Evolutionary conservation across 768 basidiomycete species (phyloP), one percentile per base, ranked within the genome.

Genomic region (Boletus subcaerulescens): DNA sequence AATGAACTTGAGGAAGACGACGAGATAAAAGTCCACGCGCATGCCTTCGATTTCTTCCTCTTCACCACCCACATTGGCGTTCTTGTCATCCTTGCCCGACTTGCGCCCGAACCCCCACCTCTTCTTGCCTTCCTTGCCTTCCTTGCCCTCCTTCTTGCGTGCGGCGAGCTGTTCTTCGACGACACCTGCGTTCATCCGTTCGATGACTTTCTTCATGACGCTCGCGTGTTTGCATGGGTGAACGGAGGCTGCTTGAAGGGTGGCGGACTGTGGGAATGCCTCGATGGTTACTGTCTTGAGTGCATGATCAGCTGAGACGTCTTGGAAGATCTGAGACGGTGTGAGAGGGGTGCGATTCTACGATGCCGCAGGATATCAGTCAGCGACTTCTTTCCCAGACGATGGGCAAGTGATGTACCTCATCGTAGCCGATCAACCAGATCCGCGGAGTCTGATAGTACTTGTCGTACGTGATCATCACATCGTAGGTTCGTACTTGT

Each of bases 181-280:
- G 26, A 93, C 88, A 57, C 85, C 85, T 60, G 82, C 84, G 73
- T 98, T 97, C 94, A 98, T 98, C 53, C 96, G 83, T 71, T 98
- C 96, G 67, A 98, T 98, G 57, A 98, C 93, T 71, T 98, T 98
- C 82, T 97, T 98, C 97, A 99, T 99, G 54, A 99, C 97, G 71
- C 87, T 92, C 1, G 94, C 91, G 71, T 99, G 96, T 68, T 97
- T 98, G 82, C 96, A 99, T 3, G 96, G 96, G 71, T 99, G 96
- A 12, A 99, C 96, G 0, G 90, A 93, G 0, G 95, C 97, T 1
- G 88, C 86, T 67, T 92, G 87, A 44, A 95, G 80, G 12, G 87
- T 84, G 1, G 83, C 75, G 0, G 89, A 90, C 73, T 98, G 94
- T n/a, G 95, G 93, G 82, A 99, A 99, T 0, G 88, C 83, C 71